phyloP scores from a whole-genome alignment of 305 asterid species.

The Solanum hybrid region DNA sequence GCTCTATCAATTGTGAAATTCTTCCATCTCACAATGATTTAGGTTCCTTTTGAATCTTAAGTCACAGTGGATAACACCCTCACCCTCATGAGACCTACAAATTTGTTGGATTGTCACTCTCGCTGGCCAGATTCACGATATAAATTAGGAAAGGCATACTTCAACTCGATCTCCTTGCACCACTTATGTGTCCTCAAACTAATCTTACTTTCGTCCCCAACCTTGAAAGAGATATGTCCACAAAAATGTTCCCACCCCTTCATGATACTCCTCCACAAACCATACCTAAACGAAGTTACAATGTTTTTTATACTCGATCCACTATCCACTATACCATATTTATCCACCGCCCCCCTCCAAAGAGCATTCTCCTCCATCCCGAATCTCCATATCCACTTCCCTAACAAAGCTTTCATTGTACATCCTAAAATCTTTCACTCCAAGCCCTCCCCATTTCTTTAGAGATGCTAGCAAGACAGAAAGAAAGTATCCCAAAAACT shows the following conservation, averaged over 20 bases:
- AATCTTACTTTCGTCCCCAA: background rate
- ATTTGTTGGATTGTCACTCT: background rate
- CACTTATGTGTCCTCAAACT: background rate
- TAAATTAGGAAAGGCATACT: background rate
- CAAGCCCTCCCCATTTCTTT: background rate
- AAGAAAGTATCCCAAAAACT: background rate
- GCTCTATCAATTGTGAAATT: background rate
- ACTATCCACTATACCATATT: background rate
- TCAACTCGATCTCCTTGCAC: background rate
- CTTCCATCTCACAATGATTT: background rate
- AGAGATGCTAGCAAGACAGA: background rate
- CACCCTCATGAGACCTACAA: background rate
- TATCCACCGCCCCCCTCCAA: background rate
- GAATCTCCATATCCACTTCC: background rate
- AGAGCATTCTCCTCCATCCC: background rate
- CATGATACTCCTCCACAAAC: background rate
- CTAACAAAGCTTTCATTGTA: background rate
- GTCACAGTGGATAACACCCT: background rate
- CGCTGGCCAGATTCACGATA: background rate
- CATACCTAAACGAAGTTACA: background rate
- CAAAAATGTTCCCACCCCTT: background rate
- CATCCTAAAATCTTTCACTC: background rate
- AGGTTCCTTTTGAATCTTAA: background rate
- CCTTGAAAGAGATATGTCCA: background rate
- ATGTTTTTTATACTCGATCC: background rate